Base-by-base conservation (phyloP, 768 basidiomycete genomes). In the Pleurotus tuoliensis region DNA sequence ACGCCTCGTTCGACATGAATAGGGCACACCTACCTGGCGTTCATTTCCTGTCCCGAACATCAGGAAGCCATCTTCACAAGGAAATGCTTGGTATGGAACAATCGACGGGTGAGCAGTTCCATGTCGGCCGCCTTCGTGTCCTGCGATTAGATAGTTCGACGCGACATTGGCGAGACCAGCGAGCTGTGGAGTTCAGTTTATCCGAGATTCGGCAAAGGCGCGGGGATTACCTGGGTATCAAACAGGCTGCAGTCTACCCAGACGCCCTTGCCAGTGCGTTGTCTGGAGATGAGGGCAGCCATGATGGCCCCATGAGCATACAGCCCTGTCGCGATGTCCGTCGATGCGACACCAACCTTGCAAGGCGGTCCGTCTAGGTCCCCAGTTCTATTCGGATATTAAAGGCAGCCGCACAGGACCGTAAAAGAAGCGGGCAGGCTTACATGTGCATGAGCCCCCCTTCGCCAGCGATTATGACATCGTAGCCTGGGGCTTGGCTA, bases 11-110 rank as follows among this genome's bases (percentile, higher is more conserved):
- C 13, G 37, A n/a, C 51, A 34, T 34, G 9, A 25, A 34, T 47
- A 3, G 62, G 24, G 24, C 57, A 12, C 50, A 44, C 59, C 48
- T 62, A 88, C 90, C 80, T 92, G 92, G 62, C 82, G 87, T 66
- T 96, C 83, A 68, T 94, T 96, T 4, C 92, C 94, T 6, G 91
- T 93, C 45, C 93, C 94, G 61, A 97, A 86, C 95, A 97, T 96
- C 58, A 97, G 70, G 67, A 85, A 94, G 27, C 92, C 91, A 63
- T 93, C 86, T 65, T 83, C 81, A 67, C 94, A 96, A 0, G 88
- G 82, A 68, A 96, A 94, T 3, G 86, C 91, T 69, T 94, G 91
- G 72, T 95, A 96, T 2, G 94, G 93, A 5, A 94, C 95, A 63
- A 98, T 88, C 15, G 92, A 94, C 12, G 95, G 91, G 68, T 98